Percentiles rank a stretch among this genome's conserved stretches.
Evolutionary conservation across 805 yeast genomes (phyloP).

Genomic region (Lipomyces sp.): DNA sequence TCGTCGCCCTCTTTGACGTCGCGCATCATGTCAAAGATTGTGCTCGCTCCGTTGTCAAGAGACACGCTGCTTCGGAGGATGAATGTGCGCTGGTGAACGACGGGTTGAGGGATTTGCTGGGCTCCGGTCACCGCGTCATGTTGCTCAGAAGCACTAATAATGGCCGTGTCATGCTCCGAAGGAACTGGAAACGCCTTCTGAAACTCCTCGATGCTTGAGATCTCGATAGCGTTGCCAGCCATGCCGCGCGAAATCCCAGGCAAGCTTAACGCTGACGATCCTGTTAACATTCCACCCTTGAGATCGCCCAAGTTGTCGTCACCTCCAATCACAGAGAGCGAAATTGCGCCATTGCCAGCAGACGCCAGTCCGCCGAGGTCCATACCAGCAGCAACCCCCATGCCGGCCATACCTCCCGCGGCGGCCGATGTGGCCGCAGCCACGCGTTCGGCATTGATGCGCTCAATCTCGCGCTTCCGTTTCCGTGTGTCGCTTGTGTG

Average conservation of each 20-base stretch:
- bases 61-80: conserved; percentile 16
- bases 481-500: conserved; percentile 26
- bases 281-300: too few species aligned
- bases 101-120: not conserved
- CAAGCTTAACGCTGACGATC: too few species aligned
- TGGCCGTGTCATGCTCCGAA: too few species aligned
- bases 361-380: not conserved
- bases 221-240: too few species aligned
- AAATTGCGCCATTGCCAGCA: not conserved
- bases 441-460: not conserved
- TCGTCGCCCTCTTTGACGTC: conserved; percentile 48
- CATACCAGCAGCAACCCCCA: not conserved
- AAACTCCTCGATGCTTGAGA: too few species aligned
- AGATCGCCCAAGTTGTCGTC: too few species aligned
- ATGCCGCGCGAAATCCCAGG: too few species aligned
- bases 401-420: not conserved
- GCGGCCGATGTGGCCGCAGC: not conserved
- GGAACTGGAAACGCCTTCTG: too few species aligned
- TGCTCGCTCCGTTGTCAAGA: conserved; percentile 49
- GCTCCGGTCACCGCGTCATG: not conserved
- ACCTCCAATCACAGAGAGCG: not conserved
- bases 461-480: conserved; percentile 21
- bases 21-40: conserved; percentile 60
- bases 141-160: too few species aligned
- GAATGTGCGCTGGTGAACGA: conserved; percentile 10